Conservation (phyloP, 208 protist species). For the Leishmania martiniquensis region DNA sequence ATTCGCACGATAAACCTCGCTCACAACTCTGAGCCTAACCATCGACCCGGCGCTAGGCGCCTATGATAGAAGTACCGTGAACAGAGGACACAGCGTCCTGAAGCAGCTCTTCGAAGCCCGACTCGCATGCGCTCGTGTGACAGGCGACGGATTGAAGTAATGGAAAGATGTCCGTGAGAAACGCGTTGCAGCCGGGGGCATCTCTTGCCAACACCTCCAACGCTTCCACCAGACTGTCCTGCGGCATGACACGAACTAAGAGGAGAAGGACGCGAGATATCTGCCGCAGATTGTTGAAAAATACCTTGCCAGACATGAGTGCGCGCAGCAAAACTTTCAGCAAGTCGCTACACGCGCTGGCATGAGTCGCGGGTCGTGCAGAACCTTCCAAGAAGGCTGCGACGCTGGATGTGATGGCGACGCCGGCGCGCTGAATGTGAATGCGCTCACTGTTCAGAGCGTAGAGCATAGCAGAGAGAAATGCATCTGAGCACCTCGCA, state of each 20-base stretch:
- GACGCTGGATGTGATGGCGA: slow-evolving; percentile 49
- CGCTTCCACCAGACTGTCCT: slow-evolving; percentile 9
- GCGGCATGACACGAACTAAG: slow-evolving; percentile 19
- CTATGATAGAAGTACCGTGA: slow-evolving; percentile 37
- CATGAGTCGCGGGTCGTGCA: slow-evolving; percentile 10
- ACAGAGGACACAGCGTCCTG: slow-evolving; percentile 44
- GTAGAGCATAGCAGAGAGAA: slow-evolving; percentile 75
- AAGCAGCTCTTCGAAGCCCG: slow-evolving; percentile 40
- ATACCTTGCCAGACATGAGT: slow-evolving; percentile 30
- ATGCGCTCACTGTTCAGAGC: slow-evolving; percentile 50
- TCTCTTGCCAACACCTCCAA: slow-evolving; percentile 26
- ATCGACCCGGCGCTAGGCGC: neutral
- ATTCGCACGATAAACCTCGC: neutral
- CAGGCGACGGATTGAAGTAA: slow-evolving; percentile 19
- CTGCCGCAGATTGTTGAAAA: slow-evolving; percentile 31
- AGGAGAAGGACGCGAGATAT: slow-evolving; percentile 34
- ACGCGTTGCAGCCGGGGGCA: slow-evolving; percentile 14
- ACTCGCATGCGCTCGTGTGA: slow-evolving; percentile 5
- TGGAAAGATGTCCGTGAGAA: slow-evolving; percentile 30
- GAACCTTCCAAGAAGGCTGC: slow-evolving; percentile 41
- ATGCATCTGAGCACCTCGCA: slow-evolving; percentile 43
- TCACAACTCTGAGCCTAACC: neutral
- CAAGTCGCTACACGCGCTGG: slow-evolving; percentile 31
- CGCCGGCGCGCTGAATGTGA: slow-evolving; percentile 67
- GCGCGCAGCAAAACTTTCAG: slow-evolving; percentile 36